These are phyloP conservation scores for Kodamaea nitidulidarum DNA, from an alignment of 805 yeast genomes.

Conservation along the genomic window DNA sequence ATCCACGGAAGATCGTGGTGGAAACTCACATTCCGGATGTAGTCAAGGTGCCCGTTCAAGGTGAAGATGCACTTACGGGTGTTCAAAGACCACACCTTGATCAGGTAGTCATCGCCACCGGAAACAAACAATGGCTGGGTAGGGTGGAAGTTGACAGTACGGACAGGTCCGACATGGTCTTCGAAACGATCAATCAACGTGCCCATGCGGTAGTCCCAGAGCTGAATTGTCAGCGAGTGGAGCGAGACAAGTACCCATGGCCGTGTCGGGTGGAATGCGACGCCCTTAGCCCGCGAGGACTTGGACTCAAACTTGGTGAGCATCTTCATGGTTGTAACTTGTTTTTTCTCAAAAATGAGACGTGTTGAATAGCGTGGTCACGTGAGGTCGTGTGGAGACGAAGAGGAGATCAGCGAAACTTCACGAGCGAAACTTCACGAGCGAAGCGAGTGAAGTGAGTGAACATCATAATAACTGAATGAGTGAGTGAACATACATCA, in stretches of 20 bases:
- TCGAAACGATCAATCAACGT: constrained; percentile 93
- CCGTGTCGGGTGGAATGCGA: constrained; percentile 92
- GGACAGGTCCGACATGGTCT: constrained; percentile 97
- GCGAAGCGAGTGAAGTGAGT: too few relatives aligned
- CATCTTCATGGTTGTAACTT: constrained; percentile 21
- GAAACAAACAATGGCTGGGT: constrained; percentile 96
- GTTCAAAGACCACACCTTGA: constrained; percentile 93
- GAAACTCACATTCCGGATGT: constrained; percentile 89
- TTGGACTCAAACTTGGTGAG: constrained; percentile 82
- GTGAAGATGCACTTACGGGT: constrained; percentile 90
- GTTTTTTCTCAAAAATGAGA: constrained; percentile 8
- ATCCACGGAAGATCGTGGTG: constrained; percentile 98
- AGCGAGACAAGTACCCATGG: constrained; percentile 96
- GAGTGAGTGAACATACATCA: too few relatives aligned
- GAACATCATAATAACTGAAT: too few relatives aligned
- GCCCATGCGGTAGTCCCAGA: constrained; percentile 99
- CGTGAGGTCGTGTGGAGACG: background rate
- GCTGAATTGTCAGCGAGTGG: constrained; percentile 96
- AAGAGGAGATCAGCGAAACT: too few relatives aligned
- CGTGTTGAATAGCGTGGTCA: constrained; percentile 6
- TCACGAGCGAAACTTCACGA: too few relatives aligned
- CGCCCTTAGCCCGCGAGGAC: constrained; percentile 95
- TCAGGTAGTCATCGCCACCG: constrained; percentile 94
- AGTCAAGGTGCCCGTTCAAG: constrained; percentile 89
- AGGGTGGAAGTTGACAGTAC: constrained; percentile 94